Conservation (phyloP, 371 early-diverging fungal species). For the Mucor lusitanicus region DNA sequence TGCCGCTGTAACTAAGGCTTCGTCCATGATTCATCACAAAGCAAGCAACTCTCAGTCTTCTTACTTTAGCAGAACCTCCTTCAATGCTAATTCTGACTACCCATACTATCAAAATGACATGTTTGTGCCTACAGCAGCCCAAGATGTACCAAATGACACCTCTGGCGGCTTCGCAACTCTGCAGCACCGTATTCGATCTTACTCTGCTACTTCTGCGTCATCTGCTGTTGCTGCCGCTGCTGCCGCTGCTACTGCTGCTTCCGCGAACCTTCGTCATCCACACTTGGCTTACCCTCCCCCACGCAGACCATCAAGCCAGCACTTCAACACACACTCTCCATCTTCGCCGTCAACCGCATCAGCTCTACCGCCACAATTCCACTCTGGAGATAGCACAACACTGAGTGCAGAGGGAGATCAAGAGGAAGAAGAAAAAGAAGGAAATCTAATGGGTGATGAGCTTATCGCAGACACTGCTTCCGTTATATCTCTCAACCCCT, state of each 20-base stretch:
- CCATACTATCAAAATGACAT: neutral
- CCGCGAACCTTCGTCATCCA: neutral
- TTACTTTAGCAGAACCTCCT: constrained; percentile 17
- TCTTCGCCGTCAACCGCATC: neutral
- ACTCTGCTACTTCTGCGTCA: constrained; percentile 1
- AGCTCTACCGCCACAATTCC: neutral
- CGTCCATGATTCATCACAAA: constrained; percentile 16
- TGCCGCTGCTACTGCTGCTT: neutral
- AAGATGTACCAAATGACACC: neutral
- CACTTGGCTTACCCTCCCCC: neutral
- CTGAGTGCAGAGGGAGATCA: neutral
- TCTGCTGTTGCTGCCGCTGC: neutral
- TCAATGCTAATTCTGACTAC: neutral
- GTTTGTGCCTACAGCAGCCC: constrained; percentile 3
- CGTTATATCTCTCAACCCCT: neutral
- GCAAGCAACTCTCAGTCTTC: constrained; percentile 43
- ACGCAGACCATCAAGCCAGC: neutral
- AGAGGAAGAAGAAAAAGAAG: neutral
- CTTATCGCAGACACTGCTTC: neutral
- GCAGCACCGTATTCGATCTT: constrained; percentile 4
- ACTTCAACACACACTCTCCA: neutral
- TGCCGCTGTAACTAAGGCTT: neutral
- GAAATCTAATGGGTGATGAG: neutral
- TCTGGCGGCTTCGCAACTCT: neutral
- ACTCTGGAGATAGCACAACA: neutral